These are phyloP conservation scores for Halteria grandinella DNA, from an alignment of 73 alveolate species.

Conservation along the genomic window DNA sequence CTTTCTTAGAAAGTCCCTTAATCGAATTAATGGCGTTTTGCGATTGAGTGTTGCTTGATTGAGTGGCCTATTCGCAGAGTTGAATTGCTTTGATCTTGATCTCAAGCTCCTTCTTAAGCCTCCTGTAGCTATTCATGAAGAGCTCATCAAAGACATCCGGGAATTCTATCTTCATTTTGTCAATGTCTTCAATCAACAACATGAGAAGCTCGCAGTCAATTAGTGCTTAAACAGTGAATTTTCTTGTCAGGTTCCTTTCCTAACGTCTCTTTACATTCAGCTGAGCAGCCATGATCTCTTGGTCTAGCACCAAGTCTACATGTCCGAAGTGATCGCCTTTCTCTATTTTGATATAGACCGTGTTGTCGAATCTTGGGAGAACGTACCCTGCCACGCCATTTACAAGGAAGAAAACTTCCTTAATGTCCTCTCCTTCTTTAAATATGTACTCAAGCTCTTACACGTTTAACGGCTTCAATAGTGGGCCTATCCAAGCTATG, in stretches of 20 bases:
- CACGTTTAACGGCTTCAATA: slow-evolving; percentile 3
- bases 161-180: slow-evolving; percentile 22
- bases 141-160: slow-evolving; percentile 30
- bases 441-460: slow-evolving; percentile 18
- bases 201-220: slow-evolving; percentile 20
- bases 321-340: slow-evolving; percentile 54
- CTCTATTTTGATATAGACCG: slow-evolving; percentile 34
- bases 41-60: neutral
- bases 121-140: slow-evolving; percentile 10
- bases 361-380: slow-evolving; percentile 34
- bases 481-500: slow-evolving; percentile 66
- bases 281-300: too few relatives aligned
- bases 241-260: neutral
- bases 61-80: neutral
- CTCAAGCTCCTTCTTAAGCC: slow-evolving; percentile 15
- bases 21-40: too few relatives aligned
- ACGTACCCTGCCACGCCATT: slow-evolving; percentile 57
- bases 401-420: slow-evolving; percentile 36
- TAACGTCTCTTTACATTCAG: too few relatives aligned
- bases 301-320: neutral
- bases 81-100: slow-evolving; percentile 44
- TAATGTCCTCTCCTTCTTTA: slow-evolving; percentile 41
- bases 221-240: slow-evolving; percentile 48
- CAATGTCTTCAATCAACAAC: slow-evolving; percentile 16
- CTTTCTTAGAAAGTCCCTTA: neutral